Base-by-base conservation (phyloP, 208 protist species). In the Leishmania aethiopica region DNA sequence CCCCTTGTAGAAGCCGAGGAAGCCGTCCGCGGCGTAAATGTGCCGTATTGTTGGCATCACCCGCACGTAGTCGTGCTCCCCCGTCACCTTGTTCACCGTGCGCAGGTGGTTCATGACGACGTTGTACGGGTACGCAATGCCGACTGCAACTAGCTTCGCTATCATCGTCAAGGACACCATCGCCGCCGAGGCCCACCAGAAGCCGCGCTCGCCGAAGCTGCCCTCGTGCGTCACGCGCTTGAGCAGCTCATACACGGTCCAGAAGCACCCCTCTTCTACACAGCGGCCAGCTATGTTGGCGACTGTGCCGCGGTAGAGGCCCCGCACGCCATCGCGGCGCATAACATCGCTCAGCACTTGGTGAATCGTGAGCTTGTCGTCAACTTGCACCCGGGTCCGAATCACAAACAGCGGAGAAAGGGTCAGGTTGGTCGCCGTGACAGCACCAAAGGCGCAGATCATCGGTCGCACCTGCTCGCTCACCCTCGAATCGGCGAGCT, bases 1-100 rank as follows among this genome's bases (percentile, higher is more conserved):
- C 7, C 95, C 95, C 86, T 96, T 98, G 91, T 98, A 98, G 77
- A 98, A 98, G 10, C 95, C 95, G 11, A 93, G n/a, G 22, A 96
- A 2, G 32, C 95, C 95, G 78, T 98, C 95, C 1, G 80, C 79
- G 0, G 64, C 70, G 75, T 97, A 98, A 60, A 98, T 90, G 80
- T 97, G 91, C 45, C 82, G 85, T 17, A 97, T 62, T 2, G 95
- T 98, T 1, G 92, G 92, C 55, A 85, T 19, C 32, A 96, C 77
- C 37, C 84, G 77, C 37, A 91, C 87, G 77, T 95, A 92, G 78
- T 98, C 93, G 84, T 93, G 90, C 62, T 87, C 86, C 11, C 95
- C 92, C 3, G 93, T 98, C 2, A 80, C 74, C 66, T 92, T 94
- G 88, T 96, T 97, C 66, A 97, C 94, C 13, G 92, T 96, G 70